phyloP scores from a whole-genome alignment of 2,329 filamentous ascomycete genomes.

The Cordyceps pruinosa region DNA sequence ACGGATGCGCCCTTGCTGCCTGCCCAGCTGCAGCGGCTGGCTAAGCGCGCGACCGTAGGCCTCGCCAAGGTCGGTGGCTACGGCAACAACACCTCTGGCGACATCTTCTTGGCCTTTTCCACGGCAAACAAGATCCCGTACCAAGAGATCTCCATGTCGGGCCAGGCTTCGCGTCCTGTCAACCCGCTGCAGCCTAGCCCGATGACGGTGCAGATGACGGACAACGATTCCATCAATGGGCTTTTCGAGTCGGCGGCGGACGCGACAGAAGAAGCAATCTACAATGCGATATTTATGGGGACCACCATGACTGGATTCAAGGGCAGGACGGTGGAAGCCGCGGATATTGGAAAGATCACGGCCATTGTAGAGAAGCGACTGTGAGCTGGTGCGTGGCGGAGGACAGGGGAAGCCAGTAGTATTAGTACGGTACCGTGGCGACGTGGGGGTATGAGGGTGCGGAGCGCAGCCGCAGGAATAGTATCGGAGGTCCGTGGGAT shows the following conservation, averaged over 20 bases:
- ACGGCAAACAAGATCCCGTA: conserved; percentile 45
- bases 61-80: conserved; percentile 54
- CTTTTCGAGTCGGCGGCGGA: conserved; percentile 57
- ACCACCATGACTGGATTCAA: conserved; percentile 50
- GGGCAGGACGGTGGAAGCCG: conserved; percentile 41
- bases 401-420: background rate
- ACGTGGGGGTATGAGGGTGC: too few species aligned
- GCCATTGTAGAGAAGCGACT: conserved; percentile 36
- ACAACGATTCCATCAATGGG: conserved; percentile 54
- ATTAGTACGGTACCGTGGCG: too few species aligned
- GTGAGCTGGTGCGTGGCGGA: background rate
- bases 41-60: conserved; percentile 55
- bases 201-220: conserved; percentile 28
- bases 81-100: conserved; percentile 55
- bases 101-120: conserved; percentile 62
- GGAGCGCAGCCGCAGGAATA: too few species aligned
- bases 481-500: too few species aligned
- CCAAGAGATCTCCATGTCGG: conserved; percentile 26
- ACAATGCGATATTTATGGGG: conserved; percentile 57
- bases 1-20: conserved; percentile 27
- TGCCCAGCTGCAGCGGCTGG: conserved; percentile 38
- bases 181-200: conserved; percentile 35
- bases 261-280: conserved; percentile 58
- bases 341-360: conserved; percentile 40
- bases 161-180: conserved; percentile 32